A percentile compares a stretch with the other conserved stretches of the same genome.
These are phyloP conservation scores for Saccharomyces mikatae DNA, from an alignment of 805 yeast species.

Conservation along the genomic window DNA sequence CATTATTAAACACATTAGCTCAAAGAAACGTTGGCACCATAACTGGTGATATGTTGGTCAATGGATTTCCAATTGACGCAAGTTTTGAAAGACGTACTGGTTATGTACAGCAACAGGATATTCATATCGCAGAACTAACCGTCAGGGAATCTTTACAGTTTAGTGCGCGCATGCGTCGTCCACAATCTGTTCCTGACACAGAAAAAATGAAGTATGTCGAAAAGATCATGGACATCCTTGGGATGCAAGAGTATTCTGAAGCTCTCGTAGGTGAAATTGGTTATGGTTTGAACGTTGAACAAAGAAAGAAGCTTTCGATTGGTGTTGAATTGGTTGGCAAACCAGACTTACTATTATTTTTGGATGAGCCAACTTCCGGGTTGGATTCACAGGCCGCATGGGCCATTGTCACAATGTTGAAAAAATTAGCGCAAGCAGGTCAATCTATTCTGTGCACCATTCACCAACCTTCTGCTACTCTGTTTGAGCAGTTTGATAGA, in stretches of 20 bases:
- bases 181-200: constrained; percentile 36
- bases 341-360: constrained; percentile 47
- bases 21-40: constrained; percentile 60
- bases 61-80: constrained; percentile 44
- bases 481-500: constrained; percentile 54
- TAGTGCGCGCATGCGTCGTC: constrained; percentile 58
- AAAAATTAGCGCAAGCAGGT: constrained; percentile 51
- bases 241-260: constrained; percentile 56
- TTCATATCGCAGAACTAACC: constrained; percentile 53
- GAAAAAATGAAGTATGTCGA: constrained; percentile 61
- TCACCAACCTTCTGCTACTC: constrained; percentile 61
- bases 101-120: constrained; percentile 67
- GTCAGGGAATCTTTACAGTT: constrained; percentile 64
- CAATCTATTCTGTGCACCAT: constrained; percentile 66
- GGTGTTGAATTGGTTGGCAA: constrained; percentile 60
- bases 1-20: constrained; percentile 56
- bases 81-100: constrained; percentile 54
- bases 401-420: constrained; percentile 51
- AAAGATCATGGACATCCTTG: constrained; percentile 50
- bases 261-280: constrained; percentile 66
- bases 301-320: constrained; percentile 50
- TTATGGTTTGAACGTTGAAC: constrained; percentile 53
- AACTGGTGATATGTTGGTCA: constrained; percentile 52
- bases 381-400: constrained; percentile 51
- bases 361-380: constrained; percentile 64